These are phyloP conservation scores for Capsicum chinense DNA, from an alignment of 257 asterid species.

Conservation along the genomic window DNA sequence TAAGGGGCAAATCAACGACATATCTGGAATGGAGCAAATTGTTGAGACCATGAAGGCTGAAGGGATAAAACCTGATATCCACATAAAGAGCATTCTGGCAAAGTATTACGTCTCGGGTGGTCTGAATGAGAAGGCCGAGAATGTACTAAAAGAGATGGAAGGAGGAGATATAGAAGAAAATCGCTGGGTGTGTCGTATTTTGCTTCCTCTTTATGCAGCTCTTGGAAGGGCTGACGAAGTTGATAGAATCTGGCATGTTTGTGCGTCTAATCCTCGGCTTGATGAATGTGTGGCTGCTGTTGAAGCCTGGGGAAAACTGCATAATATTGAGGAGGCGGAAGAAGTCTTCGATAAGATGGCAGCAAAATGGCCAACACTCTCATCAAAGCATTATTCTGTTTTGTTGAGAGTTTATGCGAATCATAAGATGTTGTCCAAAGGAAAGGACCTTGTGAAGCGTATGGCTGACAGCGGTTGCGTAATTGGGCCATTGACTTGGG, in stretches of 20 bases:
- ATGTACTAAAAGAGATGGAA: constrained; percentile 67
- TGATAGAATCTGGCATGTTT: constrained; percentile 64
- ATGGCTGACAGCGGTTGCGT: constrained; percentile 62
- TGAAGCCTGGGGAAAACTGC: constrained; percentile 75
- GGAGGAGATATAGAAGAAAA: constrained; percentile 47
- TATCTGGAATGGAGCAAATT: constrained; percentile 69
- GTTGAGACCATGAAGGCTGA: constrained; percentile 63
- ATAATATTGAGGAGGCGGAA: constrained; percentile 68
- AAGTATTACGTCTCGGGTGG: constrained; percentile 51
- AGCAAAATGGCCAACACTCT: constrained; percentile 36
- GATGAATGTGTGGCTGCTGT: constrained; percentile 59
- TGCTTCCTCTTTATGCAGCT: constrained; percentile 76
- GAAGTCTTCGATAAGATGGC: constrained; percentile 53
- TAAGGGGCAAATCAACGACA: constrained; percentile 66
- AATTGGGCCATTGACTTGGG: constrained; percentile 67
- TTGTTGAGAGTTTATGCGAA: constrained; percentile 63
- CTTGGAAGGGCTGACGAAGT: constrained; percentile 69
- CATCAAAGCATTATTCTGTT: constrained; percentile 47
- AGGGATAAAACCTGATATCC: constrained; percentile 50
- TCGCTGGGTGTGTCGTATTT: constrained; percentile 47
- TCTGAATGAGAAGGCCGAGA: constrained; percentile 65
- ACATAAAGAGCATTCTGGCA: constrained; percentile 43
- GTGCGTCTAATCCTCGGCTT: constrained; percentile 54
- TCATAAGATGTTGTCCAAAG: constrained; percentile 61
- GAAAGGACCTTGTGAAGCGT: constrained; percentile 71